Percentiles rank a stretch among this genome's conserved stretches.
Conservation (phyloP, 148 eudicot species). For the Selenicereus undatus region DNA sequence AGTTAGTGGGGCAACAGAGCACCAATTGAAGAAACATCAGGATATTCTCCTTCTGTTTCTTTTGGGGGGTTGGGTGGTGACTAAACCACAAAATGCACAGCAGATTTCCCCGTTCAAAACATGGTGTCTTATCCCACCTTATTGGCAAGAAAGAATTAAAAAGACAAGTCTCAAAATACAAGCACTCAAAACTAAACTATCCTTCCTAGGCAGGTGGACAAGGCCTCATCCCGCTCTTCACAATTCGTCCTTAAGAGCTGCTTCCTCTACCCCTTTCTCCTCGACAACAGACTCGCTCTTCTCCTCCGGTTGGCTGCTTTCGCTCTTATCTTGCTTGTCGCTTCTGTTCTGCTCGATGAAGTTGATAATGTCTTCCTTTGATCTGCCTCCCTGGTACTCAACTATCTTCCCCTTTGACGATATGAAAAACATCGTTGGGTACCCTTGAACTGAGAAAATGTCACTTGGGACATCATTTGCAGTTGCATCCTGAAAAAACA, state of each 20-base stretch:
- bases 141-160: constrained; percentile 9
- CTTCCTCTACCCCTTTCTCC: constrained; percentile 1
- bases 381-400: constrained; percentile 23
- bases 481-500: constrained; percentile 35
- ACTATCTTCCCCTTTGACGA: constrained; percentile 23
- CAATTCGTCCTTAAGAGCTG: constrained; percentile 25
- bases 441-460: constrained; percentile 31
- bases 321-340: constrained; percentile 9
- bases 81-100: no score
- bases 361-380: constrained; percentile 30
- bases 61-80: no score
- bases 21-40: no score
- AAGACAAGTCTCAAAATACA: neutral
- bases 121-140: neutral
- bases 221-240: neutral
- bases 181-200: neutral
- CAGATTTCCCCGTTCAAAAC: no score
- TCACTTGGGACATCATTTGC: constrained; percentile 42
- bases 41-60: no score
- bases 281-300: neutral
- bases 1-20: no score
- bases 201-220: neutral
- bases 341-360: constrained; percentile 35
- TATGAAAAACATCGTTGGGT: constrained; percentile 37
- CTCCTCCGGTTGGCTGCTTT: neutral